Evolutionary conservation across 306 rosid genomes (phyloP).

Genomic region (Acacia crassicarpa): DNA sequence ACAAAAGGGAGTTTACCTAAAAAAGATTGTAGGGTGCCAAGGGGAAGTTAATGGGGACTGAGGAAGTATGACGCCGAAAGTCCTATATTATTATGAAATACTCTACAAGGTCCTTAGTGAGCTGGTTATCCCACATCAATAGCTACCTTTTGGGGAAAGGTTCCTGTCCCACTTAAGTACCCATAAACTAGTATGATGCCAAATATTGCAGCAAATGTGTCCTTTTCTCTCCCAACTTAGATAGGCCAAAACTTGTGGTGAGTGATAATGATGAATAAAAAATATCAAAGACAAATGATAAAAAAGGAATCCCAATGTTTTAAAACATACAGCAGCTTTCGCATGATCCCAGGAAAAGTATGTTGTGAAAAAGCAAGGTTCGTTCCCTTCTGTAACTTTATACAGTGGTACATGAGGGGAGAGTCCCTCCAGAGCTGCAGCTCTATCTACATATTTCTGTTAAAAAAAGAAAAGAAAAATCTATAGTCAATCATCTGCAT

Average conservation of each 20-base stretch:
- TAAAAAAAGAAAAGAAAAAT: conserved; percentile 4
- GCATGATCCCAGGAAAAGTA: conserved; percentile 90
- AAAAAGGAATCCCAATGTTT: conserved; percentile 24
- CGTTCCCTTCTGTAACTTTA: conserved; percentile 95
- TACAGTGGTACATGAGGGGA: conserved; percentile 79
- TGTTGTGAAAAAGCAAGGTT: conserved; percentile 94
- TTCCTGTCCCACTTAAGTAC: too few relatives aligned
- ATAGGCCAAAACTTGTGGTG: conserved; percentile 6
- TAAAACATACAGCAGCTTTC: conserved; percentile 73
- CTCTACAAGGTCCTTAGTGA: too few relatives aligned
- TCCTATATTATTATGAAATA: too few relatives aligned
- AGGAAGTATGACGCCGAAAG: too few relatives aligned
- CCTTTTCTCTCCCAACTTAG: conserved; percentile 2
- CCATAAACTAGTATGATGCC: neutral
- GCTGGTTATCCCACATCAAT: too few relatives aligned
- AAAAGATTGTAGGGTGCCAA: too few relatives aligned
- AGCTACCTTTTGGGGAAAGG: too few relatives aligned
- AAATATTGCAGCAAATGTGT: neutral
- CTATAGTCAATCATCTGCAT: conserved; percentile 16
- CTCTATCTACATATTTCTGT: conserved; percentile 86
- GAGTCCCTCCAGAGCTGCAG: conserved; percentile 84
- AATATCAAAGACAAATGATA: conserved; percentile 20
- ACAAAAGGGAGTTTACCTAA: too few relatives aligned
- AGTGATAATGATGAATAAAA: neutral
- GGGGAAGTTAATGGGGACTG: too few relatives aligned